Evolutionary conservation across 169 alveolate species (phyloP).

Genomic region (Babesia bigemina): DNA sequence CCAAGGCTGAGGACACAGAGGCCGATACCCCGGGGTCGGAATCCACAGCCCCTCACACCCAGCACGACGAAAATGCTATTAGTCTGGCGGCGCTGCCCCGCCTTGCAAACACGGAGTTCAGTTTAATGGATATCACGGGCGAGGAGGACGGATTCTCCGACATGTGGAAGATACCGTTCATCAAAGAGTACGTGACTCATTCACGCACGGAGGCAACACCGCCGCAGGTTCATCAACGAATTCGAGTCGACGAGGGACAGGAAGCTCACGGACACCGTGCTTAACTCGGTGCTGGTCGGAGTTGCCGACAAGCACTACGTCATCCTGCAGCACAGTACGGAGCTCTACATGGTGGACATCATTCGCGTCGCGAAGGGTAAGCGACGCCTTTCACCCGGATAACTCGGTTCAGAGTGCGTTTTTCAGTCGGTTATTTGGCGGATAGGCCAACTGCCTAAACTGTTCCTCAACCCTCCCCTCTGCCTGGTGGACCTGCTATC

Average conservation of each 20-base stretch:
- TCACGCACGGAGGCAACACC: background rate
- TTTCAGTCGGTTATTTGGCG: slow-evolving; percentile 76
- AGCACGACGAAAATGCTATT: background rate
- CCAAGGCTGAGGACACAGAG: background rate
- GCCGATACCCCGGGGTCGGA: background rate
- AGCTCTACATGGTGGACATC: slow-evolving; percentile 70
- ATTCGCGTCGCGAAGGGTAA: slow-evolving; percentile 50
- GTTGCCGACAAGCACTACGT: slow-evolving; percentile 69
- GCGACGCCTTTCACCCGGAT: slow-evolving; percentile 2
- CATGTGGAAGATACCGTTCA: slow-evolving; percentile 39
- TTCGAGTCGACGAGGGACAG: slow-evolving; percentile 34
- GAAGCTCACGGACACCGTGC: slow-evolving; percentile 64
- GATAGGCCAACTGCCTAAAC: slow-evolving; percentile 74
- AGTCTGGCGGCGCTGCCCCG: background rate
- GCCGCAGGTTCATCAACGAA: slow-evolving; percentile 34
- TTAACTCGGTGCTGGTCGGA: slow-evolving; percentile 77
- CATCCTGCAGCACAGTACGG: slow-evolving; percentile 73
- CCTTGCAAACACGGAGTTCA: slow-evolving; percentile 18
- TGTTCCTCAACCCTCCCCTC: slow-evolving; percentile 66
- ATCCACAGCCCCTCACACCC: background rate
- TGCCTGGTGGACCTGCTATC: slow-evolving; percentile 67
- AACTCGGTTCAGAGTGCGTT: slow-evolving; percentile 52
- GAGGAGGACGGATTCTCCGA: slow-evolving; percentile 13
- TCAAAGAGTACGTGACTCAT: slow-evolving; percentile 17
- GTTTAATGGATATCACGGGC: slow-evolving; percentile 17